phyloP scores from a whole-genome alignment of 1,284 basidiomycete genomes.

The Trametes polyzona region DNA sequence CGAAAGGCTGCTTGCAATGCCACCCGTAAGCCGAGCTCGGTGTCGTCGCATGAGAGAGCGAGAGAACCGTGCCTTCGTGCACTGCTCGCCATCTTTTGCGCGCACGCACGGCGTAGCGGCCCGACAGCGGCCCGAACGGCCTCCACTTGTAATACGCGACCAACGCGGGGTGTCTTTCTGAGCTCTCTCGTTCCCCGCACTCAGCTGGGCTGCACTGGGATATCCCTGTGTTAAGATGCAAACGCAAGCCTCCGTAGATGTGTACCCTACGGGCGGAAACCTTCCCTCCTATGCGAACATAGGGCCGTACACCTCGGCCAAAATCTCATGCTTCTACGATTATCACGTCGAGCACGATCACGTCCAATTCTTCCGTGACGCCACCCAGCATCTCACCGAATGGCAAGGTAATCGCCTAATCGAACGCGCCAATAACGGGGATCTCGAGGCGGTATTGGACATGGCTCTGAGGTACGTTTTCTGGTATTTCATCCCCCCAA shows the following conservation, averaged over 20 bases:
- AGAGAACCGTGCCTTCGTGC: background rate
- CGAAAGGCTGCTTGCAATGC: background rate
- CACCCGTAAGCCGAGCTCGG: no score
- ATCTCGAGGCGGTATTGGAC: slow-evolving; percentile 12
- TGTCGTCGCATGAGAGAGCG: no score
- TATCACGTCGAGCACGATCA: slow-evolving; percentile 9
- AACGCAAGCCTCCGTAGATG: no score
- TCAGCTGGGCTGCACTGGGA: no score
- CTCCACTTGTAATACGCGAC: no score
- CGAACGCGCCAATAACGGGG: slow-evolving; percentile 1
- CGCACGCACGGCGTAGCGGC: no score
- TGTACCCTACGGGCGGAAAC: background rate
- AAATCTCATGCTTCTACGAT: slow-evolving; percentile 5
- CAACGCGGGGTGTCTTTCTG: no score
- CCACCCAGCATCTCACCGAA: slow-evolving; percentile 1
- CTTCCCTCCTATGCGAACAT: slow-evolving; percentile 1
- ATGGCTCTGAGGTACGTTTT: slow-evolving; percentile 10
- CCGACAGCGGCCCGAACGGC: no score
- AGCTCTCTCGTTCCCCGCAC: no score
- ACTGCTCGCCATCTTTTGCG: no score
- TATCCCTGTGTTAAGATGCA: no score
- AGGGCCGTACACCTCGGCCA: slow-evolving; percentile 4
- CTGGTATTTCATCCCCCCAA: background rate
- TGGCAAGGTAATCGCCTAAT: background rate
- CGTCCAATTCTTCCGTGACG: background rate